Evolutionary conservation across 495 filamentous ascomycete species (phyloP).

Genomic region (Penicillium pulvis): DNA sequence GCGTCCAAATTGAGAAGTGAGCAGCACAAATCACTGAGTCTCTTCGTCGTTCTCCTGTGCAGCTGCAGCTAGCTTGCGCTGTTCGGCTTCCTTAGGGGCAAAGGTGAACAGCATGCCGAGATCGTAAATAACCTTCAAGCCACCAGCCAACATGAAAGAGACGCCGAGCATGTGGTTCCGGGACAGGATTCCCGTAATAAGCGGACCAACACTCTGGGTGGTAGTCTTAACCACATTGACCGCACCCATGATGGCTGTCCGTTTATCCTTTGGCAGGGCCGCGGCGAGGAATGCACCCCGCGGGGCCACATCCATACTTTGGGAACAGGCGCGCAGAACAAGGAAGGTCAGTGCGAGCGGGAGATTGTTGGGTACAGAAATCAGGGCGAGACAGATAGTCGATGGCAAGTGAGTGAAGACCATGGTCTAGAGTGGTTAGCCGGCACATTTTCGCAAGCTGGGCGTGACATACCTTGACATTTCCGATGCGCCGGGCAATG

Average conservation of each 20-base stretch:
- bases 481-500: conserved; percentile 73
- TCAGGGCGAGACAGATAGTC: conserved; percentile 68
- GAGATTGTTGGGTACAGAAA: conserved; percentile 60
- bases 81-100: conserved; percentile 38
- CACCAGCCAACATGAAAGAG: conserved; percentile 71
- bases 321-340: conserved; percentile 67
- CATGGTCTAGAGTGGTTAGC: conserved; percentile 61
- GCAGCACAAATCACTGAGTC: conserved; percentile 2
- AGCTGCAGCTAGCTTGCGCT: conserved; percentile 18
- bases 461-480: conserved; percentile 58
- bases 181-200: conserved; percentile 70
- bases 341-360: conserved; percentile 63
- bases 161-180: conserved; percentile 64
- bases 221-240: conserved; percentile 69
- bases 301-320: conserved; percentile 83
- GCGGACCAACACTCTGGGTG: conserved; percentile 63
- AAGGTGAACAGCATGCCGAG: conserved; percentile 73
- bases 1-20: too few relatives aligned
- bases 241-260: conserved; percentile 76
- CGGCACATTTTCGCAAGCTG: not conserved
- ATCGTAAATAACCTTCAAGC: conserved; percentile 71
- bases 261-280: conserved; percentile 68
- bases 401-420: conserved; percentile 84
- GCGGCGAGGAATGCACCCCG: conserved; percentile 77
- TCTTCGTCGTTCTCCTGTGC: conserved; percentile 18